These are phyloP conservation scores for Ocimum tenuiflorum DNA, from an alignment of 257 asterid species.

Conservation along the genomic window DNA sequence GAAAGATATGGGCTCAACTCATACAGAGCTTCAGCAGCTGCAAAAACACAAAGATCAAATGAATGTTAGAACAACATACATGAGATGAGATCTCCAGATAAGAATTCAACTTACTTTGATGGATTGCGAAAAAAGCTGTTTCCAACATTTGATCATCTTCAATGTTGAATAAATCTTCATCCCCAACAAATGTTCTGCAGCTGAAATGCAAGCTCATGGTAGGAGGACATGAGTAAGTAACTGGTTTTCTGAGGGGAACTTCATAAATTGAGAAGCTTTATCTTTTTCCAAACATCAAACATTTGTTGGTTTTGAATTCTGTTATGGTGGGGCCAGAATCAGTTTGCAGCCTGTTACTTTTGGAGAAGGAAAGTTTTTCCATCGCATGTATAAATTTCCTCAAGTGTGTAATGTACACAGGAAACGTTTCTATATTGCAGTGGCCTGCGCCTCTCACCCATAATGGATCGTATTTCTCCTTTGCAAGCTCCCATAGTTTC, in stretches of 20 bases:
- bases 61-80: constrained; percentile 21
- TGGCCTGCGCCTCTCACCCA: constrained; percentile 98
- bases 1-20: background rate
- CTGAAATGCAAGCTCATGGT: background rate
- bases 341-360: constrained; percentile 33
- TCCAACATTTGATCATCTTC: too few relatives aligned
- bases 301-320: constrained; percentile 59
- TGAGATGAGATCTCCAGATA: background rate
- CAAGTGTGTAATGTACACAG: constrained; percentile 79
- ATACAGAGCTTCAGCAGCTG: too few relatives aligned
- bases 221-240: background rate
- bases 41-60: constrained; percentile 20
- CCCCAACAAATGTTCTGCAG: background rate
- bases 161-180: background rate
- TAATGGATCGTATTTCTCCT: constrained; percentile 86
- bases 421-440: constrained; percentile 91
- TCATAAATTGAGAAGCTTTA: constrained; percentile 2
- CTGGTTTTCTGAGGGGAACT: background rate
- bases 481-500: constrained; percentile 90
- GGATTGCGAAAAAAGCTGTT: too few relatives aligned
- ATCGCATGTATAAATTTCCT: constrained; percentile 69
- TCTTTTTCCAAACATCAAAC: constrained; percentile 71
- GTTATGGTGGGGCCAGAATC: constrained; percentile 29
- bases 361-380: constrained; percentile 82
- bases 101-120: background rate